Conservation (phyloP, 2,329 filamentous ascomycete genomes). For the Nemania sp. region DNA sequence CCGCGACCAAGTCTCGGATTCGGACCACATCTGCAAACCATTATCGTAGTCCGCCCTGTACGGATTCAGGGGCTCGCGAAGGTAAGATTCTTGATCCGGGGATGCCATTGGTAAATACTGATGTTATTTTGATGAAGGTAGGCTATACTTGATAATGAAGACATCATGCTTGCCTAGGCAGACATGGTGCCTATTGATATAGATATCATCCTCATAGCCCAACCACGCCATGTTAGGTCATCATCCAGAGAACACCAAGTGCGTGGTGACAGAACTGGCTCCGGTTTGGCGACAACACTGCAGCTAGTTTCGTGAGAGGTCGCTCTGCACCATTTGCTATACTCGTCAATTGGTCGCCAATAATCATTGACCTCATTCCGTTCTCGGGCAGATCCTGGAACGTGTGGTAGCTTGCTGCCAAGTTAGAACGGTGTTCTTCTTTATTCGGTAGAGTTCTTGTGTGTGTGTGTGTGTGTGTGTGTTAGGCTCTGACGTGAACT, state of each 20-base stretch:
- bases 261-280: not conserved
- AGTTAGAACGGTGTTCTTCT: not conserved
- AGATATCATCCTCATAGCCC: not conserved
- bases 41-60: slow-evolving; percentile 21
- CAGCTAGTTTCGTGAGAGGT: not conserved
- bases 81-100: slow-evolving; percentile 16
- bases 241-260: not conserved
- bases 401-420: not conserved
- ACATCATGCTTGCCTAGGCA: slow-evolving; percentile 10
- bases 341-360: not conserved
- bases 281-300: not conserved
- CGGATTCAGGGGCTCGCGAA: slow-evolving; percentile 19
- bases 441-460: not conserved
- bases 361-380: slow-evolving; percentile 3
- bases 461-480: too few relatives aligned
- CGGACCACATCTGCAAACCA: slow-evolving; percentile 10
- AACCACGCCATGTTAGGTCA: not conserved
- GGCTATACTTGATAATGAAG: not conserved
- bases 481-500: not conserved
- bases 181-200: slow-evolving; percentile 11
- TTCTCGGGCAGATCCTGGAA: slow-evolving; percentile 6
- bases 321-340: slow-evolving; percentile 1
- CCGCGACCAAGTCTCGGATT: slow-evolving; percentile 18
- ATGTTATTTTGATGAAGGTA: slow-evolving; percentile 5
- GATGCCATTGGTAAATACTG: slow-evolving; percentile 17